These are phyloP conservation scores for Nakazawaea populi DNA, from an alignment of 805 yeast genomes.

Conservation along the genomic window DNA sequence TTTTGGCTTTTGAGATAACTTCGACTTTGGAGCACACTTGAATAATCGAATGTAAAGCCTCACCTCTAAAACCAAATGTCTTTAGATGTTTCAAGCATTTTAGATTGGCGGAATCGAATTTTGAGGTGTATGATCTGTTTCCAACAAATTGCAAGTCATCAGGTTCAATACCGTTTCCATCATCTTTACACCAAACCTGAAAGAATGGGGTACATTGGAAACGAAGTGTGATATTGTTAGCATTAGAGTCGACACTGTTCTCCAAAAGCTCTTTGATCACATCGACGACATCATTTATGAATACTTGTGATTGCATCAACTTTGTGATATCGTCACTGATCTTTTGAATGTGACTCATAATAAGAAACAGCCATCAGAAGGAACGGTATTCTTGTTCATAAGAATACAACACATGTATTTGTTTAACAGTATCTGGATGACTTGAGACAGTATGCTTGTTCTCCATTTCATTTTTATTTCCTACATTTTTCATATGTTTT, in stretches of 20 bases:
- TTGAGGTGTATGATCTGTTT: constrained; percentile 48
- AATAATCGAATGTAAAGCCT: constrained; percentile 55
- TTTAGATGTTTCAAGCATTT: constrained; percentile 30
- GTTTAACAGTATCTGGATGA: too few species aligned
- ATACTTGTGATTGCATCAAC: constrained; percentile 19
- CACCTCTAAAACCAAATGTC: constrained; percentile 71
- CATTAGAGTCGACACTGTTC: constrained; percentile 51
- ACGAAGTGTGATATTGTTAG: constrained; percentile 29
- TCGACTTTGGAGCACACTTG: constrained; percentile 36
- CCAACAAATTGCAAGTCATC: constrained; percentile 45
- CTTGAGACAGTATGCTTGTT: too few species aligned
- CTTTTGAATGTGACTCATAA: neutral
- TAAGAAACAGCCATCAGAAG: neutral
- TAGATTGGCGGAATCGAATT: constrained; percentile 24
- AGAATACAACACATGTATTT: too few species aligned
- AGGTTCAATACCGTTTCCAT: constrained; percentile 64
- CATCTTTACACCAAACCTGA: constrained; percentile 45
- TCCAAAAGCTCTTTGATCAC: constrained; percentile 46
- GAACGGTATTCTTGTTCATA: too few species aligned
- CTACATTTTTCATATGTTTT: too few species aligned
- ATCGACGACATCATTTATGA: constrained; percentile 29
- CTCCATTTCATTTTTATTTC: too few species aligned
- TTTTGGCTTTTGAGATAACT: constrained; percentile 38
- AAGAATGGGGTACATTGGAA: constrained; percentile 21
- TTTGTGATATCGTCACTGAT: neutral